A percentile compares a stretch with the other conserved stretches of the same genome.
Evolutionary conservation across 345 rosid species (phyloP).

Genomic region (Brassica nigra): DNA sequence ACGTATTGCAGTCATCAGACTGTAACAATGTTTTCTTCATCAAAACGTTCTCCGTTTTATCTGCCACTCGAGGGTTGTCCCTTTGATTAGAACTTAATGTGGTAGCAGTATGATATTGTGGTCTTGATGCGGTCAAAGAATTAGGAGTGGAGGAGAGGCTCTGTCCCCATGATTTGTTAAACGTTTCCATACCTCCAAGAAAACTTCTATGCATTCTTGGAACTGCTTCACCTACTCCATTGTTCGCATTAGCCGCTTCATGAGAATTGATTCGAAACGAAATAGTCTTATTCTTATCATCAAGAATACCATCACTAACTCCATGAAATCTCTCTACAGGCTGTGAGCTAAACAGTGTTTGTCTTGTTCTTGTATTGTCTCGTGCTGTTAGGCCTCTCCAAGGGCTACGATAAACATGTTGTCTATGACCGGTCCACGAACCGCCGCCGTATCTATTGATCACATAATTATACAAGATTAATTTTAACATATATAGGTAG

Average conservation of each 20-base stretch:
- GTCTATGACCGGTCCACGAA: conserved; percentile 48
- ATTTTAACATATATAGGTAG: background rate
- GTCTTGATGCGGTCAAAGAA: conserved; percentile 28
- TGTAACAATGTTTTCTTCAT: conserved; percentile 50
- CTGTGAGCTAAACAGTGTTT: conserved; percentile 42
- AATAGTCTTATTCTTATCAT: conserved; percentile 36
- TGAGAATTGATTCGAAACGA: conserved; percentile 33
- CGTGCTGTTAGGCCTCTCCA: conserved; percentile 44
- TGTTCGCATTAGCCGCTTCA: conserved; percentile 18
- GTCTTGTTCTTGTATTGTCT: conserved; percentile 41
- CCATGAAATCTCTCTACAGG: conserved; percentile 38
- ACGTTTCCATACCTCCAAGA: conserved; percentile 39
- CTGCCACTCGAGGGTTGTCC: conserved; percentile 22
- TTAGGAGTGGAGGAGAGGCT: conserved; percentile 32
- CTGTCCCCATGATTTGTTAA: conserved; percentile 43
- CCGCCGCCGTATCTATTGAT: conserved; percentile 50
- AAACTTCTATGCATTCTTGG: conserved; percentile 35
- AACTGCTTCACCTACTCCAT: conserved; percentile 30
- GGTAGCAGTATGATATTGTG: conserved; percentile 23
- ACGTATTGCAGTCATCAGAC: conserved; percentile 29
- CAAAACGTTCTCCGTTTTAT: conserved; percentile 32
- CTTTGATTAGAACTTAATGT: conserved; percentile 20
- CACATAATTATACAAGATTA: background rate
- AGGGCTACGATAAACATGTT: conserved; percentile 36
- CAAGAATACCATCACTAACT: conserved; percentile 26